These are phyloP conservation scores for Pyrenula aspistea DNA, from an alignment of 495 filamentous ascomycete species.

Conservation along the genomic window DNA sequence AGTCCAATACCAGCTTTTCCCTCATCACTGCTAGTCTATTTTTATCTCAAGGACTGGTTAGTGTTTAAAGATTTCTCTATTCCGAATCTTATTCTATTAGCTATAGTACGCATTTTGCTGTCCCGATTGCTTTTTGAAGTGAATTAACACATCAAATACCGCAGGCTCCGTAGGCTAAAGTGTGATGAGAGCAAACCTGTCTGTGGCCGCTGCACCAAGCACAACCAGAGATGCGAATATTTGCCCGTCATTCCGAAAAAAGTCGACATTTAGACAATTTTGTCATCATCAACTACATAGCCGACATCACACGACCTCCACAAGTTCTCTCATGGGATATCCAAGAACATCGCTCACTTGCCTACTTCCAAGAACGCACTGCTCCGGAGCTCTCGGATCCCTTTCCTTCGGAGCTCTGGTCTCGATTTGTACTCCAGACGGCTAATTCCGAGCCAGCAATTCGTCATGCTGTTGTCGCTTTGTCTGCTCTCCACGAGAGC, in stretches of 20 bases:
- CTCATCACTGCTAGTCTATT: too few relatives aligned
- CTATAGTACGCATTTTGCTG: too few relatives aligned
- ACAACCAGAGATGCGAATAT: conserved; percentile 25
- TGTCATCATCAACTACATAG: not conserved
- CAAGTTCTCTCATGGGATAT: not conserved
- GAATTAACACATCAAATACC: too few relatives aligned
- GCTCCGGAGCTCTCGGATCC: conserved; percentile 43
- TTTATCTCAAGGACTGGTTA: too few relatives aligned
- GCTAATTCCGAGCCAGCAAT: conserved; percentile 46
- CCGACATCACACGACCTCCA: not conserved
- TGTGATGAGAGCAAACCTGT: conserved; percentile 48
- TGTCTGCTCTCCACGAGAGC: conserved; percentile 51
- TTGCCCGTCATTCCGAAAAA: not conserved
- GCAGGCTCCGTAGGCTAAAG: conserved; percentile 50
- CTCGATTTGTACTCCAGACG: conserved; percentile 38
- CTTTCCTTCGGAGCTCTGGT: conserved; percentile 46
- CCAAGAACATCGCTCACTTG: conserved; percentile 40
- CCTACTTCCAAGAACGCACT: conserved; percentile 48
- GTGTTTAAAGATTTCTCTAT: too few relatives aligned
- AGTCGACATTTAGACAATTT: conserved; percentile 18
- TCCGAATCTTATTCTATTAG: too few relatives aligned
- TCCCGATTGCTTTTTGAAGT: too few relatives aligned
- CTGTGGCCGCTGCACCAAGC: conserved; percentile 39
- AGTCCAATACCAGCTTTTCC: too few relatives aligned
- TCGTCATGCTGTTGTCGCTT: conserved; percentile 46